Conservation (phyloP, 2,329 filamentous ascomycete species). For the Aureobasidium sp. region DNA sequence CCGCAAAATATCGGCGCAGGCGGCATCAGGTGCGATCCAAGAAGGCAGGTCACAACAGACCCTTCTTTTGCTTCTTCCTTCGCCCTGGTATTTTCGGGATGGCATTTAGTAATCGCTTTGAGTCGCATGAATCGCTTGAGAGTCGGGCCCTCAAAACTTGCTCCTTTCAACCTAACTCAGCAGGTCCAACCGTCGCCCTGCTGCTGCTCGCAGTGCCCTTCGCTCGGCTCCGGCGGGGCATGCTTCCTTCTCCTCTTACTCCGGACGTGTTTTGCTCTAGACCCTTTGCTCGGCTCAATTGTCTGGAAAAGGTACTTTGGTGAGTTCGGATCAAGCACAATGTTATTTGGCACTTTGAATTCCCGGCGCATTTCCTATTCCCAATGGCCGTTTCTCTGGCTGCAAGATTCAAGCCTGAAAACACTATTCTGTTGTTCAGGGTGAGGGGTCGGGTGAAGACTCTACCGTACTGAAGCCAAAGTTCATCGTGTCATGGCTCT, state of each 20-base stretch:
- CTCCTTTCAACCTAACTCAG: not conserved
- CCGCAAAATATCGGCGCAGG: constrained; percentile 1
- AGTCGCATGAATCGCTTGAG: not conserved
- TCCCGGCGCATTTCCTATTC: not conserved
- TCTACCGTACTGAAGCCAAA: not conserved
- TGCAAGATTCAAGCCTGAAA: not conserved
- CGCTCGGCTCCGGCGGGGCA: not conserved
- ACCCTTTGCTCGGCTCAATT: not conserved
- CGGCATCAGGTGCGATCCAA: constrained; percentile 2
- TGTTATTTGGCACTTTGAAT: not conserved
- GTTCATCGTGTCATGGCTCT: constrained; percentile 1
- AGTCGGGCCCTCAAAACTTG: not conserved
- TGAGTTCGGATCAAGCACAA: not conserved
- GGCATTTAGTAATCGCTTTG: not conserved
- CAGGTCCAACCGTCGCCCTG: not conserved
- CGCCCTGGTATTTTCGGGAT: not conserved
- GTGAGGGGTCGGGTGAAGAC: not conserved
- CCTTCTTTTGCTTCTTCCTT: not conserved
- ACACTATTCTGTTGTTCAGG: not conserved
- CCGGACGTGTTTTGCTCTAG: not conserved
- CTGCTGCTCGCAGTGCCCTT: not conserved
- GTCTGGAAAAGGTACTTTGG: not conserved
- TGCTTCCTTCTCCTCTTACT: not conserved
- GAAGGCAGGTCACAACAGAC: constrained; percentile 4
- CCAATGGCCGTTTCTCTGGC: not conserved